These are phyloP conservation scores for Datura wrightii DNA, from an alignment of 257 asterid species.

Conservation along the genomic window DNA sequence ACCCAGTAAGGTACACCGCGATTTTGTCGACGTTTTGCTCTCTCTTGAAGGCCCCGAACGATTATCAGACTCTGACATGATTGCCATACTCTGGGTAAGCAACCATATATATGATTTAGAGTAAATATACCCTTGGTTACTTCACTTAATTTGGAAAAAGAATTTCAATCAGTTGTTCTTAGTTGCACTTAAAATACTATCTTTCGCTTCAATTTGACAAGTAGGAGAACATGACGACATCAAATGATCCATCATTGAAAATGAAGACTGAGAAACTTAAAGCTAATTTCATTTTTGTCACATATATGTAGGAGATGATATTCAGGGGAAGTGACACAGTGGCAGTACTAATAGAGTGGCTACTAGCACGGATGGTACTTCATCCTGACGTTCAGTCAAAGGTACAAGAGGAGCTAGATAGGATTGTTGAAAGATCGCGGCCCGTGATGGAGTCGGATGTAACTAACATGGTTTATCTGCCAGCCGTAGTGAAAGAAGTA, in stretches of 20 bases:
- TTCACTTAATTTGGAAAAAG: not conserved
- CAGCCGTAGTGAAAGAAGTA: conserved; percentile 45
- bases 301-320: conserved; percentile 44
- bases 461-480: conserved; percentile 30
- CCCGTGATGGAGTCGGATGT: conserved; percentile 36
- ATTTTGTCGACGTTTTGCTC: conserved; percentile 42
- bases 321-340: conserved; percentile 49
- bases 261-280: not conserved
- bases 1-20: conserved; percentile 6
- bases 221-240: not conserved
- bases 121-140: not conserved
- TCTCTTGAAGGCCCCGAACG: conserved; percentile 19
- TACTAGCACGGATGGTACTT: conserved; percentile 40
- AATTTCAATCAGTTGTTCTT: not conserved
- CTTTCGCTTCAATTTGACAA: too few relatives aligned
- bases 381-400: conserved; percentile 40
- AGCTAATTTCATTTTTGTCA: not conserved
- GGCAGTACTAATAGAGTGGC: conserved; percentile 46
- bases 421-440: not conserved
- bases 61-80: conserved; percentile 37
- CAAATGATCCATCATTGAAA: too few relatives aligned
- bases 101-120: not conserved
- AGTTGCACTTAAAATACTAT: not conserved
- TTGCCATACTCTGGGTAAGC: conserved; percentile 44
- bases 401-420: conserved; percentile 39